Base-by-base conservation (phyloP, 2,329 filamentous ascomycete species). In the Didymella pinodella region DNA sequence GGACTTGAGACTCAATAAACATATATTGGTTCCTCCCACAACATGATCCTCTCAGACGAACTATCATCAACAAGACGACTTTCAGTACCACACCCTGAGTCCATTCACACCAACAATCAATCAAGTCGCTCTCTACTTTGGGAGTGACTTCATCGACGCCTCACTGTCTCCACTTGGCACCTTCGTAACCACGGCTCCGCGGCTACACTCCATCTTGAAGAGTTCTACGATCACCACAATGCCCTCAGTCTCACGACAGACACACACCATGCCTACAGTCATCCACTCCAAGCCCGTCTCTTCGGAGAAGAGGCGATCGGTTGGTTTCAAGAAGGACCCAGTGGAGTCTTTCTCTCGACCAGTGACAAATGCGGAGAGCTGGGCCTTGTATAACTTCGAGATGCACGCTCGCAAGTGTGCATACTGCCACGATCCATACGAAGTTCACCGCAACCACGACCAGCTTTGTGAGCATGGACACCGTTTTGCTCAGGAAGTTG, bases 341-440 rank as follows among this genome's bases (percentile, higher is more conserved):
- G 75, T 79, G 45, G 73, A 69, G 56, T 71, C 72, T 20, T 69
- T 78, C 65, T 78, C 78, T 4, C 77, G 81, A 47, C 78, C 78
- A 28, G 68, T 79, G 36, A 78, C 75, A 58, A 67, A 68, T 5
- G 65, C 73, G 36, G 81, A 83, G 70, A 77, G 75, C 61, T 81
- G 80, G 80, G 77, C 78, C 2, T 68, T 80, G 54, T 81, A 81
- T 72, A 70, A 81, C 74, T 82, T 81, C 58, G 81, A 83, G 65
- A 74, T 70, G 58, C 81, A 83, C 70, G 79, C 80, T 34, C 75
- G 75, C 48, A 75, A 74, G 60, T 83, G 81, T 70, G 68, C 63
- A 44, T 71, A 75, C 58, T 83, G 81, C 77, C 70, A 73, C 65
- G 71, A 80, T 64, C 79, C 81, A 2, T 79, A 79, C 61, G 72